Evolutionary conservation across 768 basidiomycete genomes (phyloP), one percentile per base, ranked within the genome.

Genomic region (Amanita rubescens): DNA sequence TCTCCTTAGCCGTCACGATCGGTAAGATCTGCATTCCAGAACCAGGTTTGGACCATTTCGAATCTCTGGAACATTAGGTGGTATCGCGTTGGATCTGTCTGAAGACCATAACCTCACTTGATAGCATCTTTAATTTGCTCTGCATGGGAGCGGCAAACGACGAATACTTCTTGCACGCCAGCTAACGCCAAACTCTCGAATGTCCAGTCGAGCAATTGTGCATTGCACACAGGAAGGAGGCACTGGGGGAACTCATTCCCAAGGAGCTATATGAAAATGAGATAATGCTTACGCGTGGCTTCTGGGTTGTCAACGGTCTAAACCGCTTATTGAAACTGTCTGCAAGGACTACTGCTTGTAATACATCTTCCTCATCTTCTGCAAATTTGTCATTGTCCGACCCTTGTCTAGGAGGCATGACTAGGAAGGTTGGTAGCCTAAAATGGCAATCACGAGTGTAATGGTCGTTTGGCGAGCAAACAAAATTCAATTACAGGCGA

Each of bases 271-370:
- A 51, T 25, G 46, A 62, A 41, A 34, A 43, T 53, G 38, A 25
- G 46, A 51, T 50, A 41, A 32, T 27, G 68, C 84, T 69, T 66
- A 91, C 92, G 68, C 94, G 80, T 57, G 94, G 94, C 70, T 84
- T 88, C 65, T 83, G 81, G 33, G 80, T 78, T 35, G 92, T 94
- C n/a, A 96, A 78, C 17, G 94, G 94, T 53, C 87, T 79, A 64
- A 97, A 95, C 52, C 92, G 81, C 62, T 85, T 88, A 75, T 96
- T 94, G 74, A 94, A 96, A 59, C 91, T 94, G 66, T 99, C 95
- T 10, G 95, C 93, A 38, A 99, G 84, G 41, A 99, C 84, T 53
- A 98, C 89, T 15, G 95, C 95, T 63, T 98, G 94, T 0, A 98
- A 74, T 17, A 90, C 82, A 48, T 96, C 87, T 50, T 94, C 90